Conservation (phyloP, 2,329 filamentous ascomycete genomes). For the Fusarium buxicola region DNA sequence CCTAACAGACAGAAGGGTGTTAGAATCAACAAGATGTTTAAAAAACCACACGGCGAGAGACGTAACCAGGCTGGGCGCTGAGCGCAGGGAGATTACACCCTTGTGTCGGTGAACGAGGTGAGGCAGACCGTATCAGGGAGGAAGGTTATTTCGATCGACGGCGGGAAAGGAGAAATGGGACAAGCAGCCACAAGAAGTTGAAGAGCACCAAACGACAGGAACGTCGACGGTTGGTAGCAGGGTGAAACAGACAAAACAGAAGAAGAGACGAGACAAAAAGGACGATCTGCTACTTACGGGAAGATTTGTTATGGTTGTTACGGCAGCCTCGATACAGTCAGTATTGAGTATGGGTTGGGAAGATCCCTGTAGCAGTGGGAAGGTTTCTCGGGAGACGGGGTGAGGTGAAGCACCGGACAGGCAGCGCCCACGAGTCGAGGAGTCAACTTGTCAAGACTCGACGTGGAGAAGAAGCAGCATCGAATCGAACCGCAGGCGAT, state of each 20-base stretch:
- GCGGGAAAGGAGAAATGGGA: conserved; percentile 24
- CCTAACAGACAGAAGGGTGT: conserved; percentile 46
- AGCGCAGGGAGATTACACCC: conserved; percentile 28
- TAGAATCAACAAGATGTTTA: conserved; percentile 30
- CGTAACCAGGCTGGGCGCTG: conserved; percentile 12
- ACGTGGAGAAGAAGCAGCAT: conserved; percentile 36
- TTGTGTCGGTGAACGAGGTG: conserved; percentile 18
- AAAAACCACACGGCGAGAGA: conserved; percentile 4
- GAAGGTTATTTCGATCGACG: conserved; percentile 33
- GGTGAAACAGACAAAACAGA: conserved; percentile 11
- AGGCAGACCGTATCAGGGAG: conserved; percentile 25
- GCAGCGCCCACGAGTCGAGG: conserved; percentile 30
- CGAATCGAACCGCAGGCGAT: conserved; percentile 24
- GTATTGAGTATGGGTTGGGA: conserved; percentile 41
- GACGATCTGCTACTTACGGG: conserved; percentile 39
- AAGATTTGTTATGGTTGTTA: conserved; percentile 44
- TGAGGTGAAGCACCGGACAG: conserved; percentile 33
- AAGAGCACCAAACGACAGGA: conserved; percentile 18
- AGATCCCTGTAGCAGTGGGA: conserved; percentile 43
- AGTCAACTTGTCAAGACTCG: conserved; percentile 33
- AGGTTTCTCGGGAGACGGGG: conserved; percentile 45
- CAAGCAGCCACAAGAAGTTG: conserved; percentile 21
- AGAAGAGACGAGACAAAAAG: conserved; percentile 16
- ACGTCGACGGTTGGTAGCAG: conserved; percentile 16
- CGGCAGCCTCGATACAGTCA: conserved; percentile 36